Conservation (phyloP, 371 early-diverging fungal species). For the Rhizopus delemar region DNA sequence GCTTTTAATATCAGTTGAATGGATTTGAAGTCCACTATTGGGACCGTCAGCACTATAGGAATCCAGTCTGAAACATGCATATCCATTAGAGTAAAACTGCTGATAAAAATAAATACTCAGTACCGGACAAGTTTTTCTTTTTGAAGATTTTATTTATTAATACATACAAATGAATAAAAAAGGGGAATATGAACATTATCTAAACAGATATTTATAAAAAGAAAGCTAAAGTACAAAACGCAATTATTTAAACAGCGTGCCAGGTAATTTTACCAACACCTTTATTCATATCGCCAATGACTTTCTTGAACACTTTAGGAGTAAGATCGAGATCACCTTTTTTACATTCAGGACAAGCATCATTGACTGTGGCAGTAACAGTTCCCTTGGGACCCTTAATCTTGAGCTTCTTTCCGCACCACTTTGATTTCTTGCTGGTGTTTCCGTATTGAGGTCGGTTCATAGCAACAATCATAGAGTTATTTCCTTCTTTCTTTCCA, state of each 20-base stretch:
- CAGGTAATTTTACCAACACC: constrained; percentile 23
- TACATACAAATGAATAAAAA: not conserved
- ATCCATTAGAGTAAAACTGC: no score
- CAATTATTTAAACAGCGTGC: constrained; percentile 11
- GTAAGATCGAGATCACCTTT: constrained; percentile 24
- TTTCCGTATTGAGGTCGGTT: constrained; percentile 34
- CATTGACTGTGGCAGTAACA: constrained; percentile 15
- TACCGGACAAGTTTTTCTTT: no score
- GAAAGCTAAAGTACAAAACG: not conserved
- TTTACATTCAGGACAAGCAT: constrained; percentile 25
- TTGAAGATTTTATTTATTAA: no score
- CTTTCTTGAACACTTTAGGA: constrained; percentile 21
- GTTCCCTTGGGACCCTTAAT: constrained; percentile 24
- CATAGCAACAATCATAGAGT: constrained; percentile 29
- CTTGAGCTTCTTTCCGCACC: constrained; percentile 31
- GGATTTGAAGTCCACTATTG: no score
- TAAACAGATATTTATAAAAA: no score
- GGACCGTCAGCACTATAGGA: no score
- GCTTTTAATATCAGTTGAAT: no score
- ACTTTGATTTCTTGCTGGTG: constrained; percentile 20
- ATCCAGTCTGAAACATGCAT: no score
- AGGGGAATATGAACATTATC: not conserved
- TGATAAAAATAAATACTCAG: no score
- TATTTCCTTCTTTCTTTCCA: constrained; percentile 18
- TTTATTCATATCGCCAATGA: constrained; percentile 21